Evolutionary conservation across 116 monocot species (phyloP).

Genomic region (Dioscorea cayenensis): DNA sequence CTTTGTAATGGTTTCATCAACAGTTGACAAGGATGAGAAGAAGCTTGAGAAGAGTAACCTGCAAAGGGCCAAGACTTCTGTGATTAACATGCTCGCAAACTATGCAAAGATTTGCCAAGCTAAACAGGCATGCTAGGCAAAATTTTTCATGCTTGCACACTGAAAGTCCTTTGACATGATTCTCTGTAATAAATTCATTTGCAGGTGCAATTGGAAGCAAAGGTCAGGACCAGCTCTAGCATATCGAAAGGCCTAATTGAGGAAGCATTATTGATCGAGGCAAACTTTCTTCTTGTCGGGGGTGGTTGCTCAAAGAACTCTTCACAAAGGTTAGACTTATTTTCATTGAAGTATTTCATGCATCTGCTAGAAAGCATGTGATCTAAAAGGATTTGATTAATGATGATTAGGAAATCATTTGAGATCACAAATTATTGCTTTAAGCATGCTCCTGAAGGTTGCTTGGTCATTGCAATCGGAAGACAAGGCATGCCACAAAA

Average conservation of each 20-base stretch:
- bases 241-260: conserved; percentile 43
- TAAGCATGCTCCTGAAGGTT: conserved; percentile 42
- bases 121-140: conserved; percentile 34
- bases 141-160: no score
- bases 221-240: conserved; percentile 30
- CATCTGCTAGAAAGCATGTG: not conserved
- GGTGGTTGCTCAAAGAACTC: conserved; percentile 18
- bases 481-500: conserved; percentile 11
- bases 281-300: conserved; percentile 43
- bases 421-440: conserved; percentile 49
- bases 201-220: conserved; percentile 59
- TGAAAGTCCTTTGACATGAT: not conserved
- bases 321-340: conserved; percentile 22
- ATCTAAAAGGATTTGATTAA: no score
- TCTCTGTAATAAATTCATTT: no score
- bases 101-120: conserved; percentile 29
- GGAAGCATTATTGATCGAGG: conserved; percentile 35
- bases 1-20: no score
- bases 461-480: conserved; percentile 40
- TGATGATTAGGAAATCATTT: conserved; percentile 13
- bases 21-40: conserved; percentile 41
- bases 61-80: conserved; percentile 46
- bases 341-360: not conserved
- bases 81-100: conserved; percentile 60
- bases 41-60: conserved; percentile 20